phyloP scores from a whole-genome alignment of 1,284 basidiomycete species.

The Somion occarium region DNA sequence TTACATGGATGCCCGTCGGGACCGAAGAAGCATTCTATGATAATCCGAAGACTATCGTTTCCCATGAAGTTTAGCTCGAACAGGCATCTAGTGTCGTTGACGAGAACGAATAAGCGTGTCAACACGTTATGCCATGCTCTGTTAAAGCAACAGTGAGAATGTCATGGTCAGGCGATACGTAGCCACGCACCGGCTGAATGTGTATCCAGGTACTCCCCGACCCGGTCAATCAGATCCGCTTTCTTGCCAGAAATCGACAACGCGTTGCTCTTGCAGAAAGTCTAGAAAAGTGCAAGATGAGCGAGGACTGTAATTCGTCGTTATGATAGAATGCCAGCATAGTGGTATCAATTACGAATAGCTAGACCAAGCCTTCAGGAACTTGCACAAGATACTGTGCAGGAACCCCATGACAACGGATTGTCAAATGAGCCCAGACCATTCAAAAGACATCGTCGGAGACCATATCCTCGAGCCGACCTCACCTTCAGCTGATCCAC shows the following conservation, averaged over 20 bases:
- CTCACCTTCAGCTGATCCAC: slow-evolving; percentile 74
- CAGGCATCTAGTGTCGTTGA: slow-evolving; percentile 1
- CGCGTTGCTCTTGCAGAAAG: slow-evolving; percentile 65
- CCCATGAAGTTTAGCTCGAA: background rate
- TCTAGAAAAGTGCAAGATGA: slow-evolving; percentile 32
- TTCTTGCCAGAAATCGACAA: slow-evolving; percentile 62
- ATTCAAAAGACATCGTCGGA: background rate
- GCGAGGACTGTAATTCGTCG: background rate
- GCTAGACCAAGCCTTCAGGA: background rate
- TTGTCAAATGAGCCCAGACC: too few relatives aligned
- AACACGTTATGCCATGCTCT: background rate
- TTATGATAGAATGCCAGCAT: background rate
- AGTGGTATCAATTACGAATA: background rate
- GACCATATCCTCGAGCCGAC: background rate
- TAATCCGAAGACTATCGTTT: background rate
- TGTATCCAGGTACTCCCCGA: slow-evolving; percentile 52
- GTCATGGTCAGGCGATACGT: background rate
- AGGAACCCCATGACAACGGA: background rate
- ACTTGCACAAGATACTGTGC: background rate
- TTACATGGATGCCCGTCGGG: background rate
- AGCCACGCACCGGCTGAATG: background rate
- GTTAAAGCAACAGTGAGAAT: background rate
- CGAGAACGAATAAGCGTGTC: slow-evolving; percentile 12
- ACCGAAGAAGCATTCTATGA: background rate
- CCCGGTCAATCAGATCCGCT: slow-evolving; percentile 60